These are phyloP conservation scores for Ophidiomyces ophidiicola DNA, from an alignment of 2,329 filamentous ascomycete species.

Conservation along the genomic window DNA sequence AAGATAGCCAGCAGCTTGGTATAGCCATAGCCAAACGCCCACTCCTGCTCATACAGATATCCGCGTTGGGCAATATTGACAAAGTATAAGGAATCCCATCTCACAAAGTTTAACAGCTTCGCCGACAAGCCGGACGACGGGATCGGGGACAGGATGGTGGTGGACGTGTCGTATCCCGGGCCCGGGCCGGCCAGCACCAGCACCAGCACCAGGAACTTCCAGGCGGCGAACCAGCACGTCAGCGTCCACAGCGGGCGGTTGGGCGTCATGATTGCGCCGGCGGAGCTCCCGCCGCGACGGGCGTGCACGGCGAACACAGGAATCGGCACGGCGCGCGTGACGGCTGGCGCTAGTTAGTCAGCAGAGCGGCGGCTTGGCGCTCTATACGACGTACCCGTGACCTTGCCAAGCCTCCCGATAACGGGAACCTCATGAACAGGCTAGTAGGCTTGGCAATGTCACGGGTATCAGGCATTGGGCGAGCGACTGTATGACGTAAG, in stretches of 20 bases:
- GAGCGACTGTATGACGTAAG: too few species aligned
- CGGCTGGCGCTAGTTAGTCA: too few species aligned
- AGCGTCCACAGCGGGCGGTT: constrained; percentile 25
- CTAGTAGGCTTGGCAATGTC: too few species aligned
- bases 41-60: constrained; percentile 52
- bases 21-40: constrained; percentile 51
- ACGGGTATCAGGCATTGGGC: too few species aligned
- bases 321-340: too few species aligned
- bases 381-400: too few species aligned
- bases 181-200: constrained; percentile 42
- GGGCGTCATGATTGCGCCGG: too few species aligned
- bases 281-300: too few species aligned
- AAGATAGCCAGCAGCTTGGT: constrained; percentile 34
- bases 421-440: too few species aligned
- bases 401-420: too few species aligned
- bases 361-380: too few species aligned
- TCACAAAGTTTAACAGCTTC: constrained; percentile 34
- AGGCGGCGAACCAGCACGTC: constrained; percentile 37
- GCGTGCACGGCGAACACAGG: too few species aligned
- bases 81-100: constrained; percentile 55
- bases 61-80: constrained; percentile 42
- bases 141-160: constrained; percentile 33
- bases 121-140: background rate
- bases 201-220: constrained; percentile 45
- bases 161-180: constrained; percentile 52